Base-by-base conservation (phyloP, 108 stramenopile species). In the Cylindrotheca closterium region DNA sequence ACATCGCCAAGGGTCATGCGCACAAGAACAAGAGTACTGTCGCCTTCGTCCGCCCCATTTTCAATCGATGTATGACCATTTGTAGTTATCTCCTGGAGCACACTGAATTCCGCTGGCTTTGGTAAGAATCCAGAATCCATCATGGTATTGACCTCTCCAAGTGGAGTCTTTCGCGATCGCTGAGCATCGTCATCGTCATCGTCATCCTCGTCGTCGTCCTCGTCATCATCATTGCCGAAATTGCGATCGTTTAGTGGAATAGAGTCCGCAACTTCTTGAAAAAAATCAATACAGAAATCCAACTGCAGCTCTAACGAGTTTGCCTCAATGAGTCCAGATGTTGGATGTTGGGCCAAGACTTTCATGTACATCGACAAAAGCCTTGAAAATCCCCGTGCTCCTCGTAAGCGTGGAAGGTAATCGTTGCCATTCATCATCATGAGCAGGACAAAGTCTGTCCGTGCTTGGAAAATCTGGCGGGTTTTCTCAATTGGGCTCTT, bases 371-470 rank as follows among this genome's bases (percentile, higher is more conserved):
- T 34, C 2, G 26, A 18, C 55, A 84, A 84, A 24, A 86, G 57
- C 17, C 68, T 52, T 29, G 82, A 74, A 34, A 88, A 88, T 1
- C 79, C 79, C 10, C 59, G 56, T 32, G 58, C 74, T 30, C 86
- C 88, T 55, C 79, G 63, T 8, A 73, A 60, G 49, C 84, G 86
- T 23, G 92, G 91, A 4, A 96, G 67, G 58, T 95, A 96, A 59
- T 96, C 96, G 55, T 96, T 96, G 3, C 96, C 96, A 77, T 89
- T 91, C 51, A 96, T 42, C 37, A 95, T 86, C 24, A 94, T 54
- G 7, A 95, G 64, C 2, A 95, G 51, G 3, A 89, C 83, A 26
- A 89, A 42, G 65, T 96, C 96, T 7, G 77, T 79, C 34, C 93
- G 77, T 24, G 86, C 72, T 55, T 74, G 65, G 53, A 83, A 24